Percentiles rank a stretch among this genome's conserved stretches.
phyloP scores from a whole-genome alignment of 1,139 yeast species.

The Sugiyamaella pinicola region DNA sequence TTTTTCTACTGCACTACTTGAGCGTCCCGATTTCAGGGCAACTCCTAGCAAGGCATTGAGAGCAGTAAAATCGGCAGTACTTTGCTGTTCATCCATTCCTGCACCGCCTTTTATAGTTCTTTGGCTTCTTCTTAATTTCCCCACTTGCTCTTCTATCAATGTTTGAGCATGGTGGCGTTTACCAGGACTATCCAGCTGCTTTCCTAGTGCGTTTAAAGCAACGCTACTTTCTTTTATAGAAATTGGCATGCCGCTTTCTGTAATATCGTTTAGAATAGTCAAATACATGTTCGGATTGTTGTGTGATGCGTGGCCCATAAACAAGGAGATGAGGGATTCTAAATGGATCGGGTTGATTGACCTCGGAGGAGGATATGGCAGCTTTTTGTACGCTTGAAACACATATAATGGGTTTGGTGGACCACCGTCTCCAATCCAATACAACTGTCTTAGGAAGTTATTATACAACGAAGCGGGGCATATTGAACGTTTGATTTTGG shows the following conservation, averaged over 20 bases:
- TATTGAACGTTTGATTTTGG: constrained; percentile 19
- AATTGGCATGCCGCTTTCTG: constrained; percentile 33
- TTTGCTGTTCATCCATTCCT: no score
- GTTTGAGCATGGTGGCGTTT: constrained; percentile 6
- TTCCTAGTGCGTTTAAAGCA: constrained; percentile 19
- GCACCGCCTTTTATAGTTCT: no score
- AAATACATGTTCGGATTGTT: constrained; percentile 24
- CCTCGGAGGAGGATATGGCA: constrained; percentile 43
- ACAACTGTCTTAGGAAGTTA: constrained; percentile 43
- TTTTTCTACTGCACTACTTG: constrained; percentile 19
- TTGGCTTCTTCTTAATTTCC: no score
- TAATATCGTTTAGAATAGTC: constrained; percentile 27
- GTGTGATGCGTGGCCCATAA: constrained; percentile 32
- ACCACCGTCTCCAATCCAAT: constrained; percentile 28
- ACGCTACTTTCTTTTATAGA: constrained; percentile 31
- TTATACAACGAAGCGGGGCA: constrained; percentile 27
- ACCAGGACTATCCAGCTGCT: constrained; percentile 5
- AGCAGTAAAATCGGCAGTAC: constrained; percentile 17
- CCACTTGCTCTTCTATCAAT: constrained; percentile 19
- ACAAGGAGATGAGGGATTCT: constrained; percentile 44
- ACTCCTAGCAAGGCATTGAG: constrained; percentile 28
- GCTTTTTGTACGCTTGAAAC: constrained; percentile 43
- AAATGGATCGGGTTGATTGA: constrained; percentile 46
- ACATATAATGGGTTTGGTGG: constrained; percentile 31
- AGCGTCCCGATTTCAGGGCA: constrained; percentile 24